Percentiles rank a stretch among this genome's conserved stretches.
phyloP scores from a whole-genome alignment of 2,329 filamentous ascomycete genomes.

The Acrocalymma vagum region DNA sequence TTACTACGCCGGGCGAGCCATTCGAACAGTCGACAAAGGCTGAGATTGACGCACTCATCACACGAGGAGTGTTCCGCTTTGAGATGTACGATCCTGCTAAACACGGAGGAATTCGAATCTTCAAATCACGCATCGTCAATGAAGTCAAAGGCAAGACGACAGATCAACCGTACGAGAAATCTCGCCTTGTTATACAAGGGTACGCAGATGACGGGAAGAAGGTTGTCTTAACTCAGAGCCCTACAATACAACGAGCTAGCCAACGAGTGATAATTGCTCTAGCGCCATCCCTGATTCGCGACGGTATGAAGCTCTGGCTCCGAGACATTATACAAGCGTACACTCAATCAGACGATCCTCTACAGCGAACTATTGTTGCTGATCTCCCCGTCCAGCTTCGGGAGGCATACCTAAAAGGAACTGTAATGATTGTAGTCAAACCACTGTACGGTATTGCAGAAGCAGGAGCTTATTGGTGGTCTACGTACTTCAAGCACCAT shows the following conservation, averaged over 20 bases:
- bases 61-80: neutral
- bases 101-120: neutral
- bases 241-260: too few species aligned
- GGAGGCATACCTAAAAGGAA: too few species aligned
- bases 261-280: too few species aligned
- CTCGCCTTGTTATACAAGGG: constrained; percentile 1
- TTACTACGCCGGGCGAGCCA: too few species aligned
- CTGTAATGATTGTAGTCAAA: too few species aligned
- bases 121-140: constrained; percentile 3
- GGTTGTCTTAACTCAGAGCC: too few species aligned
- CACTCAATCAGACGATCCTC: neutral
- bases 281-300: too few species aligned
- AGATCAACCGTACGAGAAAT: constrained; percentile 1
- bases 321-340: constrained; percentile 1
- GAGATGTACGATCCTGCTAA: neutral
- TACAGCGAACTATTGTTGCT: neutral
- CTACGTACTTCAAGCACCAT: too few species aligned
- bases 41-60: neutral
- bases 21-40: too few species aligned
- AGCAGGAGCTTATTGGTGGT: too few species aligned
- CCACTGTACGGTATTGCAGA: too few species aligned
- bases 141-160: constrained; percentile 6
- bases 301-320: neutral
- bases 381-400: too few species aligned
- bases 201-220: neutral